Conservation (phyloP, 352 stramenopile species). For the Globisporangium cederbergense region DNA sequence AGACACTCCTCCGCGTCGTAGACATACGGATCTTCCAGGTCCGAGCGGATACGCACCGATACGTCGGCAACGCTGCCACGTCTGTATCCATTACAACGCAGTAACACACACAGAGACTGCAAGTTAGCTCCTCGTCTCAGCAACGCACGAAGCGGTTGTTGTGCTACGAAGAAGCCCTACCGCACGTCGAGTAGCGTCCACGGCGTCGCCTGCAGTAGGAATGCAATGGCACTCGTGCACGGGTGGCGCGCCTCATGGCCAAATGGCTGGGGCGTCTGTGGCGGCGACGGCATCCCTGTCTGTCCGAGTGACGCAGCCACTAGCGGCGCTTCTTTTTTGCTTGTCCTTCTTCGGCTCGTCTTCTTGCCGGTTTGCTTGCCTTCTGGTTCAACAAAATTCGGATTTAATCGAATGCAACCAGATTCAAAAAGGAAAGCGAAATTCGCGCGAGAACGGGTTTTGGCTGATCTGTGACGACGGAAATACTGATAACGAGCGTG, state of each 20-base stretch:
- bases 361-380: background rate
- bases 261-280: background rate
- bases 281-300: constrained; percentile 4
- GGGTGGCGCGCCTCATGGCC: background rate
- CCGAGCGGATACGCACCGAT: constrained; percentile 26
- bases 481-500: too few relatives aligned
- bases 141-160: background rate
- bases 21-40: constrained; percentile 10
- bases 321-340: background rate
- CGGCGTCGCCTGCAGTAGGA: constrained; percentile 52
- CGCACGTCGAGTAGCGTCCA: constrained; percentile 47
- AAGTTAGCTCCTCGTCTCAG: background rate
- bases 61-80: constrained; percentile 52
- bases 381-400: background rate
- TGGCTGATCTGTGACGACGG: background rate
- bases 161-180: constrained; percentile 10
- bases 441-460: background rate
- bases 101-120: background rate
- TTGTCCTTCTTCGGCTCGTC: background rate
- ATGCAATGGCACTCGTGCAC: constrained; percentile 27
- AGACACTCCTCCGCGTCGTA: constrained; percentile 31
- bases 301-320: background rate
- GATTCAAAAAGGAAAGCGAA: background rate
- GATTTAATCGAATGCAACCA: too few relatives aligned
- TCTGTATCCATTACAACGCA: constrained; percentile 12